These are phyloP conservation scores for Alternaria gansuensis DNA, from an alignment of 2,329 filamentous ascomycete species.

Conservation along the genomic window DNA sequence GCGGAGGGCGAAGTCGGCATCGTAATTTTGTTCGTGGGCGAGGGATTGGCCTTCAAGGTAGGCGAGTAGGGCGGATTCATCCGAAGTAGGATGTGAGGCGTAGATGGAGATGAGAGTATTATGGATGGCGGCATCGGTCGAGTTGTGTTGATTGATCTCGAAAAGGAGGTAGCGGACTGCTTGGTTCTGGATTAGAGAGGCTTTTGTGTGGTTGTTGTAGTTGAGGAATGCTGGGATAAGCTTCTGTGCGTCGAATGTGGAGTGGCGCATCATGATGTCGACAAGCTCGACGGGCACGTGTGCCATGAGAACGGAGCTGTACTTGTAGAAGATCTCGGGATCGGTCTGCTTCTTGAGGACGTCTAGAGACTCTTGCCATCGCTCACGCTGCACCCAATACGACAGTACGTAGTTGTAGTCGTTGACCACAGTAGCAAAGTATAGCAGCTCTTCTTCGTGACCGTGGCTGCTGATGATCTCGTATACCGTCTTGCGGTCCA, in stretches of 20 bases:
- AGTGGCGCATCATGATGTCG: slow-evolving; percentile 94
- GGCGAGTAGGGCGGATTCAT: slow-evolving; percentile 83
- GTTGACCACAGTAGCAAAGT: slow-evolving; percentile 85
- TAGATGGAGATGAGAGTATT: slow-evolving; percentile 98
- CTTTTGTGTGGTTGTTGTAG: slow-evolving; percentile 82
- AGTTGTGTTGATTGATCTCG: slow-evolving; percentile 85
- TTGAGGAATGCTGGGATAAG: slow-evolving; percentile 93
- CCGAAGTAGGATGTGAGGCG: slow-evolving; percentile 81
- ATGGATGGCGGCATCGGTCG: slow-evolving; percentile 86
- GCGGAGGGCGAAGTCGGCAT: slow-evolving; percentile 94
- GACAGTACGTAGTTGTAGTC: slow-evolving; percentile 95
- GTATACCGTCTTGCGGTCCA: slow-evolving; percentile 92
- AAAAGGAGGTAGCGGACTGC: slow-evolving; percentile 93
- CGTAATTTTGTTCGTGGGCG: slow-evolving; percentile 80
- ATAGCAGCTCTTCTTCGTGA: slow-evolving; percentile 89
- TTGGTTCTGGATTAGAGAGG: slow-evolving; percentile 77
- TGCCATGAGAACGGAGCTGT: slow-evolving; percentile 95
- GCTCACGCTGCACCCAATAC: slow-evolving; percentile 96
- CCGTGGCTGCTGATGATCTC: slow-evolving; percentile 96
- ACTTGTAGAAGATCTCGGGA: slow-evolving; percentile 92
- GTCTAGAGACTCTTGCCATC: slow-evolving; percentile 85
- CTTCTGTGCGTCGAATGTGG: slow-evolving; percentile 82
- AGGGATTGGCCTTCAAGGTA: slow-evolving; percentile 88
- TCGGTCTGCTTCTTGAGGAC: slow-evolving; percentile 94
- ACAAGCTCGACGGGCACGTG: slow-evolving; percentile 85